These are phyloP conservation scores for Trichopus zeylanicus DNA, from an alignment of 116 monocot species.

Conservation along the genomic window DNA sequence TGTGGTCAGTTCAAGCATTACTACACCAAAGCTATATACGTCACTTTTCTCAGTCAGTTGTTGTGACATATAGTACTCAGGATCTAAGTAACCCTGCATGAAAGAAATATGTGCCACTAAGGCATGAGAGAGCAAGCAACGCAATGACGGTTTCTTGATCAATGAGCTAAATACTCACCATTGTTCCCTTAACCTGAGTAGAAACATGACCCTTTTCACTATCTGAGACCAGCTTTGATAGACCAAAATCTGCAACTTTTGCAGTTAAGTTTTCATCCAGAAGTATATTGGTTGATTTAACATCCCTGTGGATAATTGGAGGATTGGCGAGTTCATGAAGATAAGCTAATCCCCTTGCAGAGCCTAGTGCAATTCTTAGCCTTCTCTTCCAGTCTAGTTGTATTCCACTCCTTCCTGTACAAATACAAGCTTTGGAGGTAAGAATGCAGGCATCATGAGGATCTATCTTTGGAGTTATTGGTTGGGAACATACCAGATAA, in stretches of 20 bases:
- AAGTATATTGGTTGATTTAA: constrained; percentile 79
- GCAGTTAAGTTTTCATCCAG: constrained; percentile 76
- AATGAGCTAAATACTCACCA: constrained; percentile 38
- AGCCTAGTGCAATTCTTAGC: constrained; percentile 57
- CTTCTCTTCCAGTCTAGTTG: constrained; percentile 72
- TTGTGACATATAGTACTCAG: constrained; percentile 86
- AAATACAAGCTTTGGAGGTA: not conserved
- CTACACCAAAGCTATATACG: constrained; percentile 87
- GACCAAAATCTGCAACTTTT: constrained; percentile 91
- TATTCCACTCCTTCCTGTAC: constrained; percentile 47
- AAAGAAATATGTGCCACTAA: not conserved
- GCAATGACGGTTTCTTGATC: too few relatives aligned
- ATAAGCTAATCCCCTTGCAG: constrained; percentile 86
- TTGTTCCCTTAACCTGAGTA: constrained; percentile 90
- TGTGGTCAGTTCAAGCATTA: constrained; percentile 73
- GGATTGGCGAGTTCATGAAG: constrained; percentile 90
- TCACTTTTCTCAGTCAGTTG: constrained; percentile 87
- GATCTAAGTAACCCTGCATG: constrained; percentile 82
- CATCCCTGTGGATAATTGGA: constrained; percentile 86
- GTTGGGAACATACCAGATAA: constrained; percentile 26
- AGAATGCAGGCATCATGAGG: not conserved
- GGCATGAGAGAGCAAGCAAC: not conserved
- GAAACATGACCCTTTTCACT: constrained; percentile 52
- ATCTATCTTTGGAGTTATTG: not conserved
- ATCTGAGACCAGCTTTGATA: constrained; percentile 68